These are phyloP conservation scores for Solanum appendiculatum DNA, from an alignment of 257 asterid species.

Conservation along the genomic window DNA sequence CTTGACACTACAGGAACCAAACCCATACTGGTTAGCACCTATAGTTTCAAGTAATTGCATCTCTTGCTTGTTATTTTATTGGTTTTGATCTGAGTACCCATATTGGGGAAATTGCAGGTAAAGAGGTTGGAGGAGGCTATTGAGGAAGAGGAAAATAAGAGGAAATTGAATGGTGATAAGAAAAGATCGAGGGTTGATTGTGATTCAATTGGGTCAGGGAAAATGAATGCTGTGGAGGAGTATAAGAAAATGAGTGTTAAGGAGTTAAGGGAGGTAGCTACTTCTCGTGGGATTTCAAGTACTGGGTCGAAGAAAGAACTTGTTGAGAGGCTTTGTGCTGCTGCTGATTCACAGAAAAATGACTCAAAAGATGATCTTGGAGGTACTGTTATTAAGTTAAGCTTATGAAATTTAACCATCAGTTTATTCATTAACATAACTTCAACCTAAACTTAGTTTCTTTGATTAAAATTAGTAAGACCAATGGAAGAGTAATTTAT, in stretches of 20 bases:
- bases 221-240: slow-evolving; percentile 39
- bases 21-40: slow-evolving; percentile 36
- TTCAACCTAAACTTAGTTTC: not conserved
- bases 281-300: slow-evolving; percentile 35
- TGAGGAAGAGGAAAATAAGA: slow-evolving; percentile 23
- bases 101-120: slow-evolving; percentile 24
- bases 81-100: not conserved
- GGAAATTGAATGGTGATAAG: slow-evolving; percentile 10
- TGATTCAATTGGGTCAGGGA: slow-evolving; percentile 19
- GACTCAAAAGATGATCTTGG: slow-evolving; percentile 5
- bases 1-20: slow-evolving; percentile 68
- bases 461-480: not conserved
- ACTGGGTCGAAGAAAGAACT: slow-evolving; percentile 69
- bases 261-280: slow-evolving; percentile 65
- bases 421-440: not conserved
- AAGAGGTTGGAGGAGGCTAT: slow-evolving; percentile 59
- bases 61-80: not conserved
- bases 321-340: slow-evolving; percentile 49
- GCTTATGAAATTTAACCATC: not conserved
- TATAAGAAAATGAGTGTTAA: slow-evolving; percentile 47
- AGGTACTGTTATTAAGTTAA: slow-evolving; percentile 18
- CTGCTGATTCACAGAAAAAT: not conserved
- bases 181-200: slow-evolving; percentile 49
- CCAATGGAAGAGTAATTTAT: not conserved
- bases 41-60: not conserved